Evolutionary conservation across 2,329 filamentous ascomycete genomes (phyloP).

Genomic region (Penicillium freii): DNA sequence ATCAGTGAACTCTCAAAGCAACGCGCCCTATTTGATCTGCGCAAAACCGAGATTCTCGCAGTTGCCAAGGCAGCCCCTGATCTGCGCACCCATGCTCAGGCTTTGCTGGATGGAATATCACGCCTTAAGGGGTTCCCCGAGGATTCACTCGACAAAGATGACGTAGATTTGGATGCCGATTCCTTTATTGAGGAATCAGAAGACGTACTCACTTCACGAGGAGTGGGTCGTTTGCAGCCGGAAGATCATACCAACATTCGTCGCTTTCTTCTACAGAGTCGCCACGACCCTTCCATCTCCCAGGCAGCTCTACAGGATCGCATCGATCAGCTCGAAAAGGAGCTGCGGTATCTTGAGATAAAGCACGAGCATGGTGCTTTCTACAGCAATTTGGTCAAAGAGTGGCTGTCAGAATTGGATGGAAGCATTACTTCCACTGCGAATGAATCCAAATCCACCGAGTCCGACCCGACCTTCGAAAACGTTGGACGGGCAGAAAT

Average conservation of each 20-base stretch:
- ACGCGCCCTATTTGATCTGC: slow-evolving; percentile 49
- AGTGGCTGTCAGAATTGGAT: slow-evolving; percentile 50
- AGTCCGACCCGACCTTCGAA: slow-evolving; percentile 44
- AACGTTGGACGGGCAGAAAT: slow-evolving; percentile 54
- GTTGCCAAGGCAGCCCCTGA: slow-evolving; percentile 30
- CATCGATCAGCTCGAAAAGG: slow-evolving; percentile 48
- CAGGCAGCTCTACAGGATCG: slow-evolving; percentile 47
- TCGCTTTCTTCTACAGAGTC: slow-evolving; percentile 54
- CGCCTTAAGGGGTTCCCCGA: slow-evolving; percentile 38
- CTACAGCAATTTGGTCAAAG: slow-evolving; percentile 55
- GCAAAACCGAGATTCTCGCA: slow-evolving; percentile 45
- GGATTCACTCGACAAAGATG: slow-evolving; percentile 37
- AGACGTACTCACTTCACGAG: slow-evolving; percentile 29
- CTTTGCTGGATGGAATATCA: slow-evolving; percentile 40
- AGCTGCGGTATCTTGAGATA: slow-evolving; percentile 51
- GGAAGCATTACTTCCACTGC: slow-evolving; percentile 14
- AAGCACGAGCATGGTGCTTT: slow-evolving; percentile 58
- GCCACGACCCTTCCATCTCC: slow-evolving; percentile 55
- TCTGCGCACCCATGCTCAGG: slow-evolving; percentile 32
- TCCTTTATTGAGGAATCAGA: slow-evolving; percentile 5
- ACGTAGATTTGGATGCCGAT: slow-evolving; percentile 25
- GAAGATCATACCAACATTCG: slow-evolving; percentile 46
- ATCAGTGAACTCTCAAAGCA: slow-evolving; percentile 57
- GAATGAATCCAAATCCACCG: slow-evolving; percentile 19
- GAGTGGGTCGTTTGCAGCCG: slow-evolving; percentile 22